A percentile compares a stretch with the other conserved stretches of the same genome.
These are phyloP conservation scores for Rhodotorula sphaerocarpa DNA, from an alignment of 768 basidiomycete species.

Conservation along the genomic window DNA sequence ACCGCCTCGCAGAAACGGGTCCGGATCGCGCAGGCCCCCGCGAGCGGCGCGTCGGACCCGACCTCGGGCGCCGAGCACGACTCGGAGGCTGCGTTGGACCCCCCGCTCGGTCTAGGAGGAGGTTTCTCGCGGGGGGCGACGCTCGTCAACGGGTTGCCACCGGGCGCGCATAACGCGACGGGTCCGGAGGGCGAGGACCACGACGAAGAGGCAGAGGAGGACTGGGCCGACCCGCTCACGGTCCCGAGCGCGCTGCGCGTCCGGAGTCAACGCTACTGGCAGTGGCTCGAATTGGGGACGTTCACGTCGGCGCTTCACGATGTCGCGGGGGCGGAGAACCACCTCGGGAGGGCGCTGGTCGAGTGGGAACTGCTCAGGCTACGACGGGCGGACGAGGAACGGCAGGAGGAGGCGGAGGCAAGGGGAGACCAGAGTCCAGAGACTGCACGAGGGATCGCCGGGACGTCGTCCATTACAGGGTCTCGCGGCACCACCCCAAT, in stretches of 20 bases:
- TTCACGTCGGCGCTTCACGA: slow-evolving; percentile 16
- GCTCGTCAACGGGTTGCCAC: too few relatives aligned
- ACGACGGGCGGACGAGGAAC: neutral
- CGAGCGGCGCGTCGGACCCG: neutral
- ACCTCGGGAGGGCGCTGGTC: slow-evolving; percentile 4
- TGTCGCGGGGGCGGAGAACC: neutral
- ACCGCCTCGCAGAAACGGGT: slow-evolving; percentile 8
- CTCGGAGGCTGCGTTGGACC: neutral
- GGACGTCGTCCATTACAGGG: too few relatives aligned
- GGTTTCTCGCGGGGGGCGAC: too few relatives aligned
- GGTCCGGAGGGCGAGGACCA: neutral
- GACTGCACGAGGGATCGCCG: too few relatives aligned
- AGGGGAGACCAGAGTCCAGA: too few relatives aligned
- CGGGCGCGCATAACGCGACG: too few relatives aligned
- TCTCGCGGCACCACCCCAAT: too few relatives aligned
- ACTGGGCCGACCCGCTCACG: slow-evolving; percentile 3
- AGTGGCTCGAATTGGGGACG: slow-evolving; percentile 10
- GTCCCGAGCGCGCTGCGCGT: neutral
- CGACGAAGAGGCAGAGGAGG: neutral
- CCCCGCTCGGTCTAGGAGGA: too few relatives aligned
- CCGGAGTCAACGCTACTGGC: slow-evolving; percentile 9
- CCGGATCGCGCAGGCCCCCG: neutral
- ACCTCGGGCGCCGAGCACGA: neutral
- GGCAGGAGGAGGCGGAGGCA: neutral
- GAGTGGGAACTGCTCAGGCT: slow-evolving; percentile 8